Percentiles rank a stretch among this genome's conserved stretches.
phyloP scores from a whole-genome alignment of 2,329 filamentous ascomycete species.

The Xylariales sp. region DNA sequence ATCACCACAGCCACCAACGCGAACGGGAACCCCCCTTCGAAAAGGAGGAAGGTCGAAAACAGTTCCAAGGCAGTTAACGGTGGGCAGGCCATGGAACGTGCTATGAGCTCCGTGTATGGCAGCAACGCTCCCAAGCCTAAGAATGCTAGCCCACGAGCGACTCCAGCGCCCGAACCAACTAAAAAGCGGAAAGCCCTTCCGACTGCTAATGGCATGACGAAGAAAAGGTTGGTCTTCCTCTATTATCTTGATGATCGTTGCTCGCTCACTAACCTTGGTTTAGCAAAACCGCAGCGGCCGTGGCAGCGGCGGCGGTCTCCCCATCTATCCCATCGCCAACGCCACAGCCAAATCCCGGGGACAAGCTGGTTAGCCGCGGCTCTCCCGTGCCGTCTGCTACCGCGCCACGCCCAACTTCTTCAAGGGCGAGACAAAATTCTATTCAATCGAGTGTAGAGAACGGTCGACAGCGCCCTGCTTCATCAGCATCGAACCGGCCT shows the following conservation, averaged over 20 bases:
- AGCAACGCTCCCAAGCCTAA: slow-evolving; percentile 66
- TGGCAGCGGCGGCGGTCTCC: slow-evolving; percentile 65
- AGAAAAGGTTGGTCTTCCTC: slow-evolving; percentile 75
- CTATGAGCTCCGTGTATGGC: slow-evolving; percentile 70
- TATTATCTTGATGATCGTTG: neutral
- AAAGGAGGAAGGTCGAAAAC: slow-evolving; percentile 87
- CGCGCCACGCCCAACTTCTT: slow-evolving; percentile 71
- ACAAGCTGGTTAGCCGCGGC: slow-evolving; percentile 63
- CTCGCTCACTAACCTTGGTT: slow-evolving; percentile 22
- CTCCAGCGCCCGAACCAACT: slow-evolving; percentile 73
- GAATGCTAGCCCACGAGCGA: slow-evolving; percentile 74
- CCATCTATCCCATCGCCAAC: slow-evolving; percentile 81
- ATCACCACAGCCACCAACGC: slow-evolving; percentile 67
- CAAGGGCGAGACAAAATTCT: slow-evolving; percentile 81
- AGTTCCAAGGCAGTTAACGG: slow-evolving; percentile 71
- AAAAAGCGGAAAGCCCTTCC: slow-evolving; percentile 77
- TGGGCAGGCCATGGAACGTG: slow-evolving; percentile 70
- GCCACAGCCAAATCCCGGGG: slow-evolving; percentile 74
- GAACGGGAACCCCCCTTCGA: slow-evolving; percentile 68
- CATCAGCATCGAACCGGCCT: slow-evolving; percentile 70
- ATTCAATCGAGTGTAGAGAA: slow-evolving; percentile 69
- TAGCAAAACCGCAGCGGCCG: slow-evolving; percentile 46
- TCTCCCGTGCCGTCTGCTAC: slow-evolving; percentile 69
- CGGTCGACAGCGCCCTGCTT: slow-evolving; percentile 64
- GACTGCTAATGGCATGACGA: slow-evolving; percentile 74